Evolutionary conservation across 2,329 filamentous ascomycete genomes (phyloP), one percentile per base, ranked within the genome.

Genomic region (Aspergillus uvarum): DNA sequence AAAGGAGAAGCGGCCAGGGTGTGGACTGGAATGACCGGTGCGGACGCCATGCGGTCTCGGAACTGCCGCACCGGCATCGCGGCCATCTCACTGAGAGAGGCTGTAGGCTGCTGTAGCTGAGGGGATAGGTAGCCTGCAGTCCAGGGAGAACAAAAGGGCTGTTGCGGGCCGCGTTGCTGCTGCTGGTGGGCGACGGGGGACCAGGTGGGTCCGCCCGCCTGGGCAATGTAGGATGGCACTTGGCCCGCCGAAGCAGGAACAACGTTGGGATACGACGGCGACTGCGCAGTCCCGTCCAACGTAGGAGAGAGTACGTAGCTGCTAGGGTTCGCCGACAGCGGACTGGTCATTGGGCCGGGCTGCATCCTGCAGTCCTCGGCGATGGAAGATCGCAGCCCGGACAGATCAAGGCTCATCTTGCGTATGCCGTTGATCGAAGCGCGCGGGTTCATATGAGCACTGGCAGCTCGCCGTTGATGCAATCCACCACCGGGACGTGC

Each of bases 391-490:
- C 69, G 70, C 22, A 74, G 50, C 42, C 68, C 65, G 3, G 72
- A 72, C 5, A 76, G 58, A 48, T 76, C 73, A 52, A 76, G 59
- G 56, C 71, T 75, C 72, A 76, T 73, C 57, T 76, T 77, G 56
- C 71, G 70, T 12, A 66, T 66, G 10, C 68, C 69, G 21, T 69
- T 65, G 5, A 70, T 53, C 0, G 74, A 71, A 3, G 67, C 64
- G 3, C 67, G 72, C 11, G 68, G 67, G 4, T 68, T 61, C 56
- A 71, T 47, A 31, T 54, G 52, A 5, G 52, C 26, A 58, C 64
- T 71, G 12, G 71, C 62, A 42, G 72, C 67, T 6, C 72, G 70
- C 31, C 67, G 71, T 16, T 70, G 60, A 64, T 71, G 55, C 60
- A 73, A 14, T 58, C 67, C 29, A 53, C 63, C 22, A 21, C 47